Conservation (phyloP, 139 green algal species). For the Yamagishiella unicocca region DNA sequence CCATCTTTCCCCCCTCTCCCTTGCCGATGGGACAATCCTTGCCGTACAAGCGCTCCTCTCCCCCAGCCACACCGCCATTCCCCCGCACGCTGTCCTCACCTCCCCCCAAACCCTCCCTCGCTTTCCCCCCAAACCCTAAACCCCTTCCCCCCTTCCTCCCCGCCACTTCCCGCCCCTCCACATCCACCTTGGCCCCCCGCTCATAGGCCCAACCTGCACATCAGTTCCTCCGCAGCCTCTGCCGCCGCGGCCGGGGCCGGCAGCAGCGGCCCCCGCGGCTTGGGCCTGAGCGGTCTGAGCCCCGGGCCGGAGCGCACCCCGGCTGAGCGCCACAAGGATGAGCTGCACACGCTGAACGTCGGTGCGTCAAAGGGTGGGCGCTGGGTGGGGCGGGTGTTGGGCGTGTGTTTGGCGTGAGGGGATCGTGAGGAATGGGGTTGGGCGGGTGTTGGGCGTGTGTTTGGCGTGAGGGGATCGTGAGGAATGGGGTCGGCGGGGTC, state of each 20-base stretch:
- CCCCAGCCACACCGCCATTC: background rate
- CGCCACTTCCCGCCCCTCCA: background rate
- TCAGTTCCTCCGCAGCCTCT: background rate
- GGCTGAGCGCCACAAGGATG: conserved; percentile 13
- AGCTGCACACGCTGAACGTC: conserved; percentile 61
- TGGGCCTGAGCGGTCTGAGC: background rate
- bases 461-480: background rate
- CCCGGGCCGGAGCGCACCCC: background rate
- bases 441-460: background rate
- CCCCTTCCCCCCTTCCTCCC: background rate
- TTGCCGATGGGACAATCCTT: background rate
- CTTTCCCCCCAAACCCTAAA: background rate
- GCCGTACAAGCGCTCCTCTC: background rate
- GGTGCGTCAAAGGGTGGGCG: conserved; percentile 28
- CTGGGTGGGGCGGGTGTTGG: background rate
- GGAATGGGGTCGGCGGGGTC: no score
- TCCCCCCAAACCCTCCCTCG: background rate
- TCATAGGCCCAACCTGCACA: background rate
- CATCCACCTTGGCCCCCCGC: background rate
- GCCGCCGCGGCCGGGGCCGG: background rate
- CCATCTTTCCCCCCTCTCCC: background rate
- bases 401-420: background rate
- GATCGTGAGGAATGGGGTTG: background rate
- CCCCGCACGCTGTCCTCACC: background rate
- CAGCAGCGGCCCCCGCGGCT: background rate